Conservation (phyloP, 306 rosid species). For the Vigna trinervia region DNA sequence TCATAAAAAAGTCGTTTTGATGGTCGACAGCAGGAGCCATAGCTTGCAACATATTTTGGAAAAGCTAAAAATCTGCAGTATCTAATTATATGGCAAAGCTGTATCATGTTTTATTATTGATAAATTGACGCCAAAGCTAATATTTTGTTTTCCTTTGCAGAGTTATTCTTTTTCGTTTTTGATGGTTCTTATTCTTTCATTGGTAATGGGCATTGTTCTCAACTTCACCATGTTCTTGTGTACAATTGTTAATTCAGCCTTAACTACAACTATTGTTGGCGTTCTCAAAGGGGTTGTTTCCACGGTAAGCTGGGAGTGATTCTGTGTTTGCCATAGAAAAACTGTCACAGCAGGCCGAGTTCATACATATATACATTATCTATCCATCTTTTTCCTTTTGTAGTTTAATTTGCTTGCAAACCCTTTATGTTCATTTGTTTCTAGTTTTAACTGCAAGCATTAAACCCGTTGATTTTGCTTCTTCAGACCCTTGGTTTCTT, state of each 20-base stretch:
- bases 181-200: constrained; percentile 73
- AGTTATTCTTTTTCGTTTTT: constrained; percentile 80
- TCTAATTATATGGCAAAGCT: constrained; percentile 23
- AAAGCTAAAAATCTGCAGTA: constrained; percentile 25
- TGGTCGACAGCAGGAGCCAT: constrained; percentile 27
- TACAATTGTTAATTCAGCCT: constrained; percentile 92
- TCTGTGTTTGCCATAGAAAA: constrained; percentile 34
- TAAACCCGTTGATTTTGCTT: constrained; percentile 36
- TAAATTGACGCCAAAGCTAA: constrained; percentile 16
- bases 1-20: constrained; percentile 16
- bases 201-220: constrained; percentile 92
- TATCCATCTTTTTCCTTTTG: constrained; percentile 12
- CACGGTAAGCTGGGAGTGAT: constrained; percentile 62
- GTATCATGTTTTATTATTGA: constrained; percentile 1
- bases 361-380: background rate
- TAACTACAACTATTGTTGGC: constrained; percentile 94
- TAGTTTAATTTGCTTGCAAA: background rate
- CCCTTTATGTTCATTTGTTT: constrained; percentile 4
- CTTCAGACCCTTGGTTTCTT: constrained; percentile 88
- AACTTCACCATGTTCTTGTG: constrained; percentile 99
- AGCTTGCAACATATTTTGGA: constrained; percentile 27
- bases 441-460: background rate
- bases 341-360: constrained; percentile 4
- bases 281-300: constrained; percentile 99
- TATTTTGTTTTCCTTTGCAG: constrained; percentile 57